Evolutionary conservation across 192 early-diverging fungal genomes (phyloP), one percentile per base, ranked within the genome.

Genomic region (Linnemannia schmuckeri): DNA sequence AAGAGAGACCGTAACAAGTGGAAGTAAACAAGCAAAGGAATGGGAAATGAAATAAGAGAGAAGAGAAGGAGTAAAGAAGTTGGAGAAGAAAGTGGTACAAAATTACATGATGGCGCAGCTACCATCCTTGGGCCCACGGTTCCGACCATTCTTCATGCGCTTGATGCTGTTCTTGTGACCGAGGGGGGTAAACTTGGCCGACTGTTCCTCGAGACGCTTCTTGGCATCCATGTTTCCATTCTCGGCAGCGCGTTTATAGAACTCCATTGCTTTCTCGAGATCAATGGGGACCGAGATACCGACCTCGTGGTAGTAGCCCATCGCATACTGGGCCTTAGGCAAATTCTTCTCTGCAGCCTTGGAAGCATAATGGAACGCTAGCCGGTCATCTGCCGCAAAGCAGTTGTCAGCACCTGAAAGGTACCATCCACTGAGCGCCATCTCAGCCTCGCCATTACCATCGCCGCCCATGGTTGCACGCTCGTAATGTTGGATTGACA

Each of bases 251-350:
- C 82, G 78, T 18, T 40, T 69, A 82, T 95, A 95, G 91, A 91
- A 94, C 66, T 91, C 89, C 72, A 89, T 89, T 9, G 93, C 94
- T 57, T 89, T 91, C 24, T 87, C 80, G 66, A 86, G 54, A 90
- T 96, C 89, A 7, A 68, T 78, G 35, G 86, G 89, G 61, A 90
- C 88, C 44, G 94, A 93, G 79, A 97, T 92, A 49, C 97, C 97
- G 75, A 92, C 91, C 79, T 97, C 96, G 81, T 94, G 91, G 89
- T 96, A 97, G 88, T 97, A 98, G 55, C 98, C 98, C 91, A 99
- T 92, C 9, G 95, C 96, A 80, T 94, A 97, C 91, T 97, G 94
- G 8, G 98, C 98, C 72, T 94, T 92, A 18, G 94, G 92, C 33
- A 95, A 82, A 9, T 94, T 94, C 82, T 94, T 92, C 52, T 94